Base-by-base conservation (phyloP, 2,329 filamentous ascomycete genomes). In the Colletotrichum tamarilloi region DNA sequence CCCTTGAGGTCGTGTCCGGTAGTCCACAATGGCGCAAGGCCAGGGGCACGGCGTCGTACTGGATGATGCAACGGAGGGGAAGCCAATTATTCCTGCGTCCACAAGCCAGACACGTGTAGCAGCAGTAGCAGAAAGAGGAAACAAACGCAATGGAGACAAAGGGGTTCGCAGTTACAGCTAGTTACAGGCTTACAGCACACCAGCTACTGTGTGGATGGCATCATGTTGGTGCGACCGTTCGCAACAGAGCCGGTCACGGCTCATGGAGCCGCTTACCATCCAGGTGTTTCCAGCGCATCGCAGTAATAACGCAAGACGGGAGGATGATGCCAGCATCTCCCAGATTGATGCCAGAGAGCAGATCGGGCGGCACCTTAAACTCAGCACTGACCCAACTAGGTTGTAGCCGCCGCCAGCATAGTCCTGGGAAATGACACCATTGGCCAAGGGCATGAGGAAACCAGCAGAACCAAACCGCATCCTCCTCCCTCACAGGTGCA, bases 31-130 rank as follows among this genome's bases (percentile, higher is more conserved):
- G 65, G 60, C 67, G 67, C 67, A 73, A 66, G 67, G 32, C 42
- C 60, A 73, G 60, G 70, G 70, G 55, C 66, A 65, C 70, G 42
- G 55, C 70, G 70, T 73, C 70, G 70, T 46, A 73, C 60, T 70
- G 60, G 58, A 32, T 42, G 62, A 69, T 69, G 69, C 58, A 22
- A 63, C 58, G 59, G 64, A 58, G 56, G 46, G 49, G 26, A 52
- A 32, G 16, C 58, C 38, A 42, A 42, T 19, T 16, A 16, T 42
- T 28, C 7, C 7, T 38, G 9, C 35, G 22, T 16, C 38, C 38
- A 42, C 14, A 42, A 42, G 55, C 58, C 55, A 66, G 66, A 55
- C 56, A 56, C 46, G 52, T 30, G 19, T 24, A 14, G 30, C 38
- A 55, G 52, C 38, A 42, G 38, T 19, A 19, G 38, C 38, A 42